Base-by-base conservation (phyloP, 345 rosid genomes). In the Pugionium dolabratum region DNA sequence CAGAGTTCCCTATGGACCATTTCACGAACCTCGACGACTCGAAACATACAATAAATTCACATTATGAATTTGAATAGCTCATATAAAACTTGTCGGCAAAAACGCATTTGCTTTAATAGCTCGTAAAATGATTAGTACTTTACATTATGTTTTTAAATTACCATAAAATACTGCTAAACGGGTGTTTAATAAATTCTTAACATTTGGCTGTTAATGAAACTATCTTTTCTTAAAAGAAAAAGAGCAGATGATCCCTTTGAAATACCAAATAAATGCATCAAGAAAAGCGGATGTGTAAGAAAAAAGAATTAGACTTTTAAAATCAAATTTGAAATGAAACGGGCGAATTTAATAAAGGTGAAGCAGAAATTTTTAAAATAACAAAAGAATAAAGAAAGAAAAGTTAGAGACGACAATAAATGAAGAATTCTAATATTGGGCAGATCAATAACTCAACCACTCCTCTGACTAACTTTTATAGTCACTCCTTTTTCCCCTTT, bases 381-480 rank as follows among this genome's bases (percentile, higher is more conserved):
- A 42, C 9, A 32, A 7, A 45, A 9, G 5, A 53, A 34, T 52
- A 5, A 45, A 70, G 18, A 4, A 36, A 51, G 75, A 62, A 62
- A 18, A 57, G 44, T 4, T 26, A 40, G 63, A 46, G 52, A 69
- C 66, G 18, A 18, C 18, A 78, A 75, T 82, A 73, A 86, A 81
- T 75, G 82, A 74, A 75, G 66, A 59, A 68, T 74, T 63, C 37
- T 52, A 75, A 69, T 77, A 79, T 83, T 63, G 87, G 83, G 85
- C 83, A 78, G 81, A 84, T 84, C 89, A 81, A 84, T 80, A 72
- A 79, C 92, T 69, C 88, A 86, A 88, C 90, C 53, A 88, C 90
- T 88, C 90, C 78, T 75, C 92, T 84, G 92, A 84, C 92, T 84
- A 84, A 77, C 80, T 80, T 84, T 77, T 74, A 73, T 53, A 66